phyloP scores from a whole-genome alignment of 2,329 filamentous ascomycete species.

The Pseudocercospora musae region DNA sequence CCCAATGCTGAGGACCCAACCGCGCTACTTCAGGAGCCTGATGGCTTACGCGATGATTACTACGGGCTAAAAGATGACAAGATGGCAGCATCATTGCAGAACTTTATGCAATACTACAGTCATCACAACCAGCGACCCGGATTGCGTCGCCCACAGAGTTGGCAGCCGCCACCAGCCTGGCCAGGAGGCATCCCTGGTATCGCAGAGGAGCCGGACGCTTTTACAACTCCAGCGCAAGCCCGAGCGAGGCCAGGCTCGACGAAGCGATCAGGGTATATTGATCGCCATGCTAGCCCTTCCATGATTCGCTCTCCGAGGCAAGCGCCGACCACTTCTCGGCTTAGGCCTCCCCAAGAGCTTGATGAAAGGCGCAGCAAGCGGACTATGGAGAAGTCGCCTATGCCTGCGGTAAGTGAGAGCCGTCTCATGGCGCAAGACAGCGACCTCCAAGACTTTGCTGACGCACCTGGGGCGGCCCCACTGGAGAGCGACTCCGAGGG shows the following conservation, averaged over 20 bases:
- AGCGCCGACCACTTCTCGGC: neutral
- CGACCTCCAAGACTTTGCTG: constrained; percentile 54
- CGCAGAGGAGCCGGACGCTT: constrained; percentile 22
- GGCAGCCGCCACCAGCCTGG: constrained; percentile 34
- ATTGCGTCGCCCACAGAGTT: constrained; percentile 25
- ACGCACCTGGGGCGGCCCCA: constrained; percentile 29
- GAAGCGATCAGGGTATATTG: constrained; percentile 8
- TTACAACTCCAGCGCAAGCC: neutral
- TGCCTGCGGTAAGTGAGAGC: constrained; percentile 41
- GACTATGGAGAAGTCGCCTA: neutral
- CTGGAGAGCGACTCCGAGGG: constrained; percentile 39
- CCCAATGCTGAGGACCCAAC: constrained; percentile 48
- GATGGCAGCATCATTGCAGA: constrained; percentile 95
- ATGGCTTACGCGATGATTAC: constrained; percentile 76
- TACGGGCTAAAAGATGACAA: constrained; percentile 95
- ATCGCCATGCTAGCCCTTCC: constrained; percentile 11
- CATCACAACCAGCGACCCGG: constrained; percentile 32
- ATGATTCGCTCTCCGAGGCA: constrained; percentile 19
- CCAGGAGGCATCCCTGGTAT: constrained; percentile 29
- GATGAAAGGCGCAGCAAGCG: constrained; percentile 2
- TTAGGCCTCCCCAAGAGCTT: neutral
- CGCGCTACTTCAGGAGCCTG: constrained; percentile 36
- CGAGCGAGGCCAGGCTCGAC: constrained; percentile 2
- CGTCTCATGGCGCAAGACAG: constrained; percentile 51
- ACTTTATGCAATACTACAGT: constrained; percentile 85